Evolutionary conservation across 257 asterid species (phyloP).

Genomic region (Parsonsia alboflavescens): DNA sequence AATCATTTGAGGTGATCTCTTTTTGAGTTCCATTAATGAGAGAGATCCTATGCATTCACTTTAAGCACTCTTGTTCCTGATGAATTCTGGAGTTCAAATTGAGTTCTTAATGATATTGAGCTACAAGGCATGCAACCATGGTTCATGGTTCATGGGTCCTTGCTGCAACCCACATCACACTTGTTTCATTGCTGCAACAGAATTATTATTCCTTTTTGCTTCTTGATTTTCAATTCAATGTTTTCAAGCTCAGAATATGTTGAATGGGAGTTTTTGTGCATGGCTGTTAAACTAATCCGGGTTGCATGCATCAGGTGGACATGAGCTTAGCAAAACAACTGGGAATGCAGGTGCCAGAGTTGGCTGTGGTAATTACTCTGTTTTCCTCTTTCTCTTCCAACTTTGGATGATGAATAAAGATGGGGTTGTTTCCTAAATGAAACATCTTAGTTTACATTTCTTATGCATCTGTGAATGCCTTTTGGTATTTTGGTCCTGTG

Average conservation of each 20-base stretch:
- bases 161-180: not conserved
- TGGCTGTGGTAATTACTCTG: slow-evolving; percentile 64
- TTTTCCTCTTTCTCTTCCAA: not conserved
- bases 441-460: no score
- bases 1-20: not conserved
- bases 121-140: not conserved
- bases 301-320: slow-evolving; percentile 55
- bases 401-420: no score
- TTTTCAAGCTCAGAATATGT: not conserved
- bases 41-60: not conserved
- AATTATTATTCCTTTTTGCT: not conserved
- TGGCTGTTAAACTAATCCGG: slow-evolving; percentile 4
- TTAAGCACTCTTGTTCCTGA: not conserved
- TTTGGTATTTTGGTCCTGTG: not conserved
- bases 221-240: not conserved
- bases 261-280: not conserved
- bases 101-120: not conserved
- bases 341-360: slow-evolving; percentile 94
- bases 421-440: not conserved
- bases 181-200: not conserved
- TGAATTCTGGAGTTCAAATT: not conserved
- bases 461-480: not conserved
- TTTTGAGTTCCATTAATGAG: not conserved
- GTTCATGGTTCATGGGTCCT: not conserved
- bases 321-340: slow-evolving; percentile 86